Evolutionary conservation across 2,329 filamentous ascomycete genomes (phyloP).

Genomic region (Thielaviopsis punctulata): DNA sequence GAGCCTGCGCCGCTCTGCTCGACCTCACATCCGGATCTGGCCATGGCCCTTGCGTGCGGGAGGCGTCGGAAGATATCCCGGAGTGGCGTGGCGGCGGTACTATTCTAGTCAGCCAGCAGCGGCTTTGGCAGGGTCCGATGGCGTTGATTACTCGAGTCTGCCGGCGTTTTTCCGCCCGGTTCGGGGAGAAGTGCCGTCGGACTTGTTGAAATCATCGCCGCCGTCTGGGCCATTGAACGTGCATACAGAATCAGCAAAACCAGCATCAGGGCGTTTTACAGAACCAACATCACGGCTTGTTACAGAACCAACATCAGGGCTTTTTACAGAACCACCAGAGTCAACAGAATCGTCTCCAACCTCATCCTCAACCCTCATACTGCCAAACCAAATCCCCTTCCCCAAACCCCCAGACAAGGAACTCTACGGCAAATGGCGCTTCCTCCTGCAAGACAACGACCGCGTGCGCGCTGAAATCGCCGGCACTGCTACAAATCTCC

Average conservation of each 20-base stretch:
- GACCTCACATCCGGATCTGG: constrained; percentile 4
- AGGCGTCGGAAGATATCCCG: background rate
- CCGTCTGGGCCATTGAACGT: no score
- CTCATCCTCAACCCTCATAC: background rate
- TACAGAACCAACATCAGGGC: background rate
- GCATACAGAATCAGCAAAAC: no score
- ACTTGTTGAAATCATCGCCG: no score
- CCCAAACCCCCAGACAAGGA: constrained; percentile 1
- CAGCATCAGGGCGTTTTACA: no score
- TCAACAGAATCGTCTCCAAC: background rate
- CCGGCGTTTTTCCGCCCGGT: background rate
- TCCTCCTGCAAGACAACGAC: constrained; percentile 7
- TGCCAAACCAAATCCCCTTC: background rate
- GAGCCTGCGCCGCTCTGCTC: constrained; percentile 6
- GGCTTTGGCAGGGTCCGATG: background rate
- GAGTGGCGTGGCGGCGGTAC: background rate
- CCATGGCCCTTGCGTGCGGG: background rate
- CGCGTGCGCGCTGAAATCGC: constrained; percentile 2
- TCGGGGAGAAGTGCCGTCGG: no score
- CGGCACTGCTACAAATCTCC: background rate
- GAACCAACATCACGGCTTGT: background rate
- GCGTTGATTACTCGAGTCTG: background rate
- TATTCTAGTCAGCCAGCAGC: background rate
- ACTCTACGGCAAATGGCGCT: constrained; percentile 8
- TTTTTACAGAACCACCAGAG: background rate